Evolutionary conservation across 1,284 basidiomycete species (phyloP).

Genomic region (Malassezia nana): DNA sequence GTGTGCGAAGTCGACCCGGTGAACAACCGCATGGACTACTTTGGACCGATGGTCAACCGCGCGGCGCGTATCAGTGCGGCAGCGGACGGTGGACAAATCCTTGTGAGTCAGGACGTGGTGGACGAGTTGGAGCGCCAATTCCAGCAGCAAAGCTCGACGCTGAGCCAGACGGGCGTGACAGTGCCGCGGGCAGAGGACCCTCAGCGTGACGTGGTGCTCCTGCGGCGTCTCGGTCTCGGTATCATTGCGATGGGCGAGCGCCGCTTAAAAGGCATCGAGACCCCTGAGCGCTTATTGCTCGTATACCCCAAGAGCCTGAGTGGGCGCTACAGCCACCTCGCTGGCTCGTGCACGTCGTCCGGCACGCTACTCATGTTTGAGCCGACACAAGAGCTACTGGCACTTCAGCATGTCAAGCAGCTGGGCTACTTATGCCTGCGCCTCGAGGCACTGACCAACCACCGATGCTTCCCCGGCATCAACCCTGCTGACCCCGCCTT

Average conservation of each 20-base stretch:
- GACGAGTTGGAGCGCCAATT: conserved; percentile 36
- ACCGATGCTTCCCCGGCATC: conserved; percentile 53
- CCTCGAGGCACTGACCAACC: conserved; percentile 68
- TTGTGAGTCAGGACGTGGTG: conserved; percentile 74
- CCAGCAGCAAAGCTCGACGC: conserved; percentile 20
- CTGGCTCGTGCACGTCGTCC: conserved; percentile 52
- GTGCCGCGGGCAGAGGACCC: conserved; percentile 33
- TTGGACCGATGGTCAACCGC: conserved; percentile 51
- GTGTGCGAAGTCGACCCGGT: conserved; percentile 88
- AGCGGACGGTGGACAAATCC: conserved; percentile 87
- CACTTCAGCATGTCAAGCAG: conserved; percentile 65
- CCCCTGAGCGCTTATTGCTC: conserved; percentile 64
- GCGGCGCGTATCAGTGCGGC: conserved; percentile 72
- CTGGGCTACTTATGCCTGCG: conserved; percentile 68
- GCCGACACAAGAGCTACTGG: conserved; percentile 56
- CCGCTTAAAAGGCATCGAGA: conserved; percentile 83
- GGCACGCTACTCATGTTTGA: conserved; percentile 43
- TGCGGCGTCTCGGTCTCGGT: conserved; percentile 65
- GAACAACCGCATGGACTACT: conserved; percentile 81
- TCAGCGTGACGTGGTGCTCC: conserved; percentile 57
- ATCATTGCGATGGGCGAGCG: conserved; percentile 74
- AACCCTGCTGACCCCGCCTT: not conserved
- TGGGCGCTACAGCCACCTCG: conserved; percentile 55
- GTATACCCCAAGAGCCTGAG: conserved; percentile 71
- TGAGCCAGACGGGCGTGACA: not conserved